Conservation (phyloP, 768 basidiomycete genomes). For the Calocera cornea region DNA sequence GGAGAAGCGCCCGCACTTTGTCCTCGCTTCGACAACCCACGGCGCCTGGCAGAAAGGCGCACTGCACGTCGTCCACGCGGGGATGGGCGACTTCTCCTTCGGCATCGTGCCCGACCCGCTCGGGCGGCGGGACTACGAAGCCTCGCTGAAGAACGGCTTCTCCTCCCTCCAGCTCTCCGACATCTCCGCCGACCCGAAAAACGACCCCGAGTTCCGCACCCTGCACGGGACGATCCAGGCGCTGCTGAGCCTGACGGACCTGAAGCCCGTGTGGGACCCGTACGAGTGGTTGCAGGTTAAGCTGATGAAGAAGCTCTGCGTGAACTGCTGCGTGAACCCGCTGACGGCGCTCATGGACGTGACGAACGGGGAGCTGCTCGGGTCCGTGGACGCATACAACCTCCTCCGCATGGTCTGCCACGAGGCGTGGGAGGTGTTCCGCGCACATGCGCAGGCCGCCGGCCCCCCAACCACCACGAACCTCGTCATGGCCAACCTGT, state of each 20-base stretch:
- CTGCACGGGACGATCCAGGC: slow-evolving; percentile 57
- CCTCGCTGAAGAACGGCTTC: background rate
- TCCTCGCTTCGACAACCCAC: slow-evolving; percentile 72
- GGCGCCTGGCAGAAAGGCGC: slow-evolving; percentile 47
- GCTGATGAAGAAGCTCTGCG: slow-evolving; percentile 67
- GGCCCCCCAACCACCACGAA: slow-evolving; percentile 28
- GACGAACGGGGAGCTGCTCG: slow-evolving; percentile 62
- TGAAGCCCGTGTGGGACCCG: slow-evolving; percentile 52
- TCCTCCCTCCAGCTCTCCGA: slow-evolving; percentile 11
- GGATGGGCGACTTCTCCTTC: slow-evolving; percentile 58
- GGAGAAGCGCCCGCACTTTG: slow-evolving; percentile 63
- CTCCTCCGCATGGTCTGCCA: slow-evolving; percentile 43
- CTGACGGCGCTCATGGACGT: slow-evolving; percentile 71
- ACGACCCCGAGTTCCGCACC: slow-evolving; percentile 37
- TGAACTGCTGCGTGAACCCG: slow-evolving; percentile 73
- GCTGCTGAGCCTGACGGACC: slow-evolving; percentile 37
- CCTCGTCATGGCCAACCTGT: slow-evolving; percentile 32
- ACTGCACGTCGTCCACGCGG: slow-evolving; percentile 53
- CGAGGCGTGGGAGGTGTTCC: slow-evolving; percentile 59
- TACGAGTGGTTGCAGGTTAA: slow-evolving; percentile 51
- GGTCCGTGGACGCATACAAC: slow-evolving; percentile 29
- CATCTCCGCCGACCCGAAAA: slow-evolving; percentile 21
- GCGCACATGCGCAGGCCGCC: slow-evolving; percentile 20
- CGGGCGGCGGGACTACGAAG: slow-evolving; percentile 18
- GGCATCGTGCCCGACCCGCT: slow-evolving; percentile 59